phyloP scores from a whole-genome alignment of 306 rosid genomes.

The Fragaria iinumae region DNA sequence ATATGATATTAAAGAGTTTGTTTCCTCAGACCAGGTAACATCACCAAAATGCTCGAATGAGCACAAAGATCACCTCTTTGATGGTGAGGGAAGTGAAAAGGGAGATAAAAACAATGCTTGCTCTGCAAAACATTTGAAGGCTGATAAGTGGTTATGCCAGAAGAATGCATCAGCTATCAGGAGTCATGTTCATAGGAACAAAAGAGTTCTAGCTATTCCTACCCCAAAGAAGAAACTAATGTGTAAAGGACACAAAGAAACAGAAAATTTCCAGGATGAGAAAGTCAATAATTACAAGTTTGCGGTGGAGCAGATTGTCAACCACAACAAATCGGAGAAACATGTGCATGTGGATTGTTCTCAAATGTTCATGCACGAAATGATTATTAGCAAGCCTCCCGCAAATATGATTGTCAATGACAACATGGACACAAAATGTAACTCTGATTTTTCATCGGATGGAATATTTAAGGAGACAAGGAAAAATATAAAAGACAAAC shows the following conservation, averaged over 20 bases:
- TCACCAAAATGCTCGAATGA: constrained; percentile 18
- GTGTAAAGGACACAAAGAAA: constrained; percentile 14
- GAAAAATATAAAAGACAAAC: not conserved
- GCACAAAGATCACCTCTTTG: constrained; percentile 4
- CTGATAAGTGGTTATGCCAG: constrained; percentile 33
- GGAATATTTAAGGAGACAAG: not conserved
- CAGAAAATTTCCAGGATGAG: constrained; percentile 1
- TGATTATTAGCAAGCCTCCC: constrained; percentile 7
- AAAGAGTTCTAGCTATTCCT: constrained; percentile 29
- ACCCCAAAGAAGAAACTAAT: constrained; percentile 20
- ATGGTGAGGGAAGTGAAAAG: constrained; percentile 17
- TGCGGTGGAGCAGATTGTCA: constrained; percentile 7
- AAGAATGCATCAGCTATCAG: constrained; percentile 20
- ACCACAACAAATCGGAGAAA: constrained; percentile 18
- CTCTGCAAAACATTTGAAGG: constrained; percentile 18
- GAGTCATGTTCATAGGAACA: constrained; percentile 19
- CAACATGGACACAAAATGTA: constrained; percentile 4
- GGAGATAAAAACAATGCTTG: constrained; percentile 20
- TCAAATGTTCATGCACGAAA: constrained; percentile 11
- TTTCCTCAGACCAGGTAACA: constrained; percentile 21
- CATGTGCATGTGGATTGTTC: constrained; percentile 14
- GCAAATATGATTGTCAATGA: constrained; percentile 4
- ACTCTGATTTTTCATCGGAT: constrained; percentile 10
- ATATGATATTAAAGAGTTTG: constrained; percentile 21
- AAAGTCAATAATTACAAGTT: not conserved